Base-by-base conservation (phyloP, 257 asterid species). In the Handroanthus guayacan region DNA sequence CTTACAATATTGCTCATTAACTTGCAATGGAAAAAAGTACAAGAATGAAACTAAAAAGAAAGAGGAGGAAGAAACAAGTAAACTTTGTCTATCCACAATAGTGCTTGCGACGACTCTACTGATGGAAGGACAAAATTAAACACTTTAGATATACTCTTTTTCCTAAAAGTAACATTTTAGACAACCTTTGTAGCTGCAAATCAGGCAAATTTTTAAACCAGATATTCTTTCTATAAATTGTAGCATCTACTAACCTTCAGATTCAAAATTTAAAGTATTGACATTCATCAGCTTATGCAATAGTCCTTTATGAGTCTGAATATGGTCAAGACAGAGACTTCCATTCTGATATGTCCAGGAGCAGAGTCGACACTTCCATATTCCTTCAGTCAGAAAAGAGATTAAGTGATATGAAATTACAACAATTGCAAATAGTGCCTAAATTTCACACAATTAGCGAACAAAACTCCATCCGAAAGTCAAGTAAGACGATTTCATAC, bases 281-380 rank as follows among this genome's bases (percentile, higher is more conserved):
- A 79, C 73, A 83, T 69, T 78, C 89, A 90, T 87, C 88, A 71
- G 84, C 87, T 78, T 87, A 86, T 88, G 90, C 81, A 85, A 80
- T 79, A 81, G 89, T 79, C 85, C 87, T 45, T 71, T 89, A 84
- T 80, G 89, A 78, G 80, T 85, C 86, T 76, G 95, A 80, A 78
- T 76, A 85, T 72, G 91, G 75, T 85, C 93, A 74, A 79, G 67
- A 84, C 79, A 69, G 79, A 85, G 80, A 85, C 84, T 84, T 81
- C 89, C 89, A 81, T 86, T 84, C 84, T 82, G 76, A 77, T 88
- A 80, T 69, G 84, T 87, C 98, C 97, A 91, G 83, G 84, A 43
- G 97, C 97, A 94, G 90, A 86, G 74, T 85, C 87, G 89, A 89
- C 97, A 94, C 87, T 91, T 94, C 98, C 98, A 94, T 80, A 79